Conservation (phyloP, 2,329 filamentous ascomycete genomes). For the Neophaeococcomyces mojaviensis region DNA sequence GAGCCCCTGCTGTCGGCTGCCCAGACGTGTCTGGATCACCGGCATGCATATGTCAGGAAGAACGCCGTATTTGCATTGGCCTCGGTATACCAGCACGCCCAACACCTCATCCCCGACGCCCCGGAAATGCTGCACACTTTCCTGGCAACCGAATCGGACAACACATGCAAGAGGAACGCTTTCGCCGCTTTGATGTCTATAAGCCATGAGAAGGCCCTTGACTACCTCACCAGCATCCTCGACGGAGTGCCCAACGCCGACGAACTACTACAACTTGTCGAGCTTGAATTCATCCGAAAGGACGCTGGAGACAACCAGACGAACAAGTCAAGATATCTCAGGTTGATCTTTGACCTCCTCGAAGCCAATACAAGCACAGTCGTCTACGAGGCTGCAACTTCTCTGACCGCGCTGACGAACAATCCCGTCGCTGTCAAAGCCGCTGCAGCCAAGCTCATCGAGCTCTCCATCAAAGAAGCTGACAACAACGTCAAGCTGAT, state of each 20-base stretch:
- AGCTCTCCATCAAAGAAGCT: slow-evolving; percentile 91
- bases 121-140: slow-evolving; percentile 86
- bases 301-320: slow-evolving; percentile 90
- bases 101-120: slow-evolving; percentile 87
- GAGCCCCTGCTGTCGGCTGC: slow-evolving; percentile 91
- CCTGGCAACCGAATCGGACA: slow-evolving; percentile 81
- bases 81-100: slow-evolving; percentile 85
- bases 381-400: slow-evolving; percentile 94
- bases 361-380: slow-evolving; percentile 91
- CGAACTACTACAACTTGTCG: slow-evolving; percentile 84
- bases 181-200: slow-evolving; percentile 87
- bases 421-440: slow-evolving; percentile 98
- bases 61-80: slow-evolving; percentile 93
- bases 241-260: slow-evolving; percentile 91
- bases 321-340: slow-evolving; percentile 91
- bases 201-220: slow-evolving; percentile 83
- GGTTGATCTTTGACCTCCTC: slow-evolving; percentile 91
- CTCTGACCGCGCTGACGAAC: slow-evolving; percentile 83
- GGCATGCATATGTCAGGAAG: slow-evolving; percentile 96
- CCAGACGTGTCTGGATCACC: slow-evolving; percentile 85
- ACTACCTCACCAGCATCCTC: slow-evolving; percentile 81
- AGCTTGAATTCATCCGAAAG: slow-evolving; percentile 95
- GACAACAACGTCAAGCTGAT: slow-evolving; percentile 99
- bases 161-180: slow-evolving; percentile 95
- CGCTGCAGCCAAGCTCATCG: slow-evolving; percentile 90